Conservation (phyloP, 495 filamentous ascomycete species). For the Penicillium arizonense region DNA sequence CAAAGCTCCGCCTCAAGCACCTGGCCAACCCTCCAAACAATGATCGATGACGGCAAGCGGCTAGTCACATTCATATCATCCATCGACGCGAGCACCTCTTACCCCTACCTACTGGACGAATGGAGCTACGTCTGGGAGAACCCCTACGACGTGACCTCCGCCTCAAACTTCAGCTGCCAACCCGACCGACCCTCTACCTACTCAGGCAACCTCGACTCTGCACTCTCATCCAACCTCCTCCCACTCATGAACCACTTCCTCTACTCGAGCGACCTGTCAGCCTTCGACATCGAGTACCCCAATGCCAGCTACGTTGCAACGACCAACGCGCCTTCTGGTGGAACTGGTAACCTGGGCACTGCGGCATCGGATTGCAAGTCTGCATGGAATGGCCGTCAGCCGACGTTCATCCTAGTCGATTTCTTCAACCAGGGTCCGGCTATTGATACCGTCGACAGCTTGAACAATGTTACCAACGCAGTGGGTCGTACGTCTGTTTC, state of each 20-base stretch:
- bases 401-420: conserved; percentile 70
- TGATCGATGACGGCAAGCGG: conserved; percentile 63
- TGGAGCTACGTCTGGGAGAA: conserved; percentile 79
- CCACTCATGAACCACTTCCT: conserved; percentile 75
- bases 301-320: conserved; percentile 55
- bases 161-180: conserved; percentile 62
- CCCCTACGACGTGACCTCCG: conserved; percentile 63
- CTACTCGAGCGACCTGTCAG: conserved; percentile 42
- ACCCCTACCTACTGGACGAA: conserved; percentile 70
- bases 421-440: conserved; percentile 66
- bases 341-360: conserved; percentile 58
- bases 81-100: conserved; percentile 40
- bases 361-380: conserved; percentile 54
- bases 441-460: conserved; percentile 58
- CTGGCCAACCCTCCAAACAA: conserved; percentile 68
- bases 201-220: conserved; percentile 38
- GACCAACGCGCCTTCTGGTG: conserved; percentile 56
- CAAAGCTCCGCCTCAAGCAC: conserved; percentile 38
- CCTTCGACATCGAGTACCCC: conserved; percentile 56
- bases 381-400: conserved; percentile 52
- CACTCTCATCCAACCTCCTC: conserved; percentile 47
- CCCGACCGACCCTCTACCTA: conserved; percentile 59
- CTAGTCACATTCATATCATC: conserved; percentile 65
- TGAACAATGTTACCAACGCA: conserved; percentile 59
- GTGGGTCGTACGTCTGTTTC: conserved; percentile 39